Evolutionary conservation across 768 basidiomycete species (phyloP), one percentile per base, ranked within the genome.

Genomic region (Inosperma sp.): DNA sequence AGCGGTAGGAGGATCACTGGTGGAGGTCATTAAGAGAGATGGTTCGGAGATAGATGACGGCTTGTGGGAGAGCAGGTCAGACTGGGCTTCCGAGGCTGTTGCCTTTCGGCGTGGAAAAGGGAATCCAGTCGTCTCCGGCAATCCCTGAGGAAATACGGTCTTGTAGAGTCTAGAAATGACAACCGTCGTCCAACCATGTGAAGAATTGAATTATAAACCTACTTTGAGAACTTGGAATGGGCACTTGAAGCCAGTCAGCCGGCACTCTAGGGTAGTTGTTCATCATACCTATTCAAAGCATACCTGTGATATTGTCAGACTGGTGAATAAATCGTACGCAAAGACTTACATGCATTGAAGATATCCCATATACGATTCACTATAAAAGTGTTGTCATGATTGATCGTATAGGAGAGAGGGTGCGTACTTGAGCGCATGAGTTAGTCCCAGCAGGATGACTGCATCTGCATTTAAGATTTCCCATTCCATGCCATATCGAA

Each of bases 281-380:
- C 26, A 34, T 52, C 72, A 59, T 56, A 73, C 82, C 73, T 84
- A 58, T 85, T 86, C 39, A 86, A 64, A 4, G 62, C 57, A 49
- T 70, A 71, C 59, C 72, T 73, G 44, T 14, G n/a, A 41, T n/a
- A 62, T 49, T 52, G 37, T 22, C 13, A 23, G 2, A 21, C 23
- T 19, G 5, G 29, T 10, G 17, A 16, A 37, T 19, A 8, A 44
- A 41, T 37, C 13, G 16, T 12, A 21, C 17, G 12, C 26, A 40
- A 52, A 55, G 7, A 74, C 75, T 65, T 65, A 88, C 80, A 88
- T 72, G 70, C 86, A 88, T 57, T 88, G 86, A 7, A 88, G 58
- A 62, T 89, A 89, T 27, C 87, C 88, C 72, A 79, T 81, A 63
- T 88, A 88, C 2, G 82, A 81, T 66, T 89, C 87, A 49, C 84